phyloP scores from a whole-genome alignment of 495 filamentous ascomycete species.

The Patellaria atrata region DNA sequence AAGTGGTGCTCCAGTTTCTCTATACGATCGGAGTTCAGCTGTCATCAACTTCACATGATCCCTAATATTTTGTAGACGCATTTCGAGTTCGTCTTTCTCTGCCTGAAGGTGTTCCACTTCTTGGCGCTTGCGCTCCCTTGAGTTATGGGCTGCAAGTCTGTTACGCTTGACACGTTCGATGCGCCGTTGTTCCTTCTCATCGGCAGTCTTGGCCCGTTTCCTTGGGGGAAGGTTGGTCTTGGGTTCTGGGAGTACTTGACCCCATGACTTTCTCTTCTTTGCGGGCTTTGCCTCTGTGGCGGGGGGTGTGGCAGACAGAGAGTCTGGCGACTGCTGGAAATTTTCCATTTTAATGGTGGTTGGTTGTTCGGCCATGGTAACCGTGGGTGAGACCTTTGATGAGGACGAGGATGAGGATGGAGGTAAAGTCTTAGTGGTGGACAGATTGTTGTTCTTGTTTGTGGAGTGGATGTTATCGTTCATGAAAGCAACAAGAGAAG shows the following conservation, averaged over 20 bases:
- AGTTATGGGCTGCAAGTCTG: constrained; percentile 89
- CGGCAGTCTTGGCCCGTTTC: constrained; percentile 93
- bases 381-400: constrained; percentile 6
- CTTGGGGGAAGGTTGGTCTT: constrained; percentile 94
- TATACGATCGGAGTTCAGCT: constrained; percentile 42
- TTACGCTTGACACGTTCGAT: constrained; percentile 96
- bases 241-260: constrained; percentile 87
- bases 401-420: constrained; percentile 6
- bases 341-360: constrained; percentile 22
- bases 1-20: no score
- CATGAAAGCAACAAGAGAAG: constrained; percentile 5
- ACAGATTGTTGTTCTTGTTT: constrained; percentile 1
- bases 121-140: constrained; percentile 82
- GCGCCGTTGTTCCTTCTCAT: constrained; percentile 95
- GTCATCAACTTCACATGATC: constrained; percentile 51
- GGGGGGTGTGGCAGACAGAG: constrained; percentile 1
- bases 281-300: constrained; percentile 38
- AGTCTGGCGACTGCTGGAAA: constrained; percentile 4
- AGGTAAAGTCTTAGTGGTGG: constrained; percentile 3
- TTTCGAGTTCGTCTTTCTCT: constrained; percentile 53
- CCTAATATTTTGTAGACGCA: constrained; percentile 46
- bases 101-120: constrained; percentile 83
- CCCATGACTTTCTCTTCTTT: constrained; percentile 99
- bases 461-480: not conserved
- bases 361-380: constrained; percentile 2